Percentiles rank a stretch among this genome's conserved stretches.
Conservation (phyloP, 2,329 filamentous ascomycete species). For the Aspergillus fumigatiaffinis region DNA sequence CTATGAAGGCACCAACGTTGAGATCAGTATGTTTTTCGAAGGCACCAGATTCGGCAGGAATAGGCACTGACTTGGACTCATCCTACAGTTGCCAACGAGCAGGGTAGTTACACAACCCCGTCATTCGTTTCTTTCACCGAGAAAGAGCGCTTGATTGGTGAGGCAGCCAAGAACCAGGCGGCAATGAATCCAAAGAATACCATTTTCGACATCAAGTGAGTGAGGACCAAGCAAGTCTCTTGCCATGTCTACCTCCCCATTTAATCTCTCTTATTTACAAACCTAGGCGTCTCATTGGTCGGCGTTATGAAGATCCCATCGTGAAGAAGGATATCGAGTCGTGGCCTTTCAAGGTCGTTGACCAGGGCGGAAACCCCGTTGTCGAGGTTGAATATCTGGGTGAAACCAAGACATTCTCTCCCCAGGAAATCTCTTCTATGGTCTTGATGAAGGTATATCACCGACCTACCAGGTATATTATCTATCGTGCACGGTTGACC, state of each 20-base stretch:
- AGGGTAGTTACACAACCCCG: slow-evolving; percentile 97
- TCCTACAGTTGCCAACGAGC: slow-evolving; percentile 84
- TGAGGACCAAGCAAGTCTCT: not conserved
- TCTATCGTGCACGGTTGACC: slow-evolving; percentile 17
- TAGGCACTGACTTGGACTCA: slow-evolving; percentile 7
- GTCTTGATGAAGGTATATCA: slow-evolving; percentile 83
- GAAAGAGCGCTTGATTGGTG: slow-evolving; percentile 98
- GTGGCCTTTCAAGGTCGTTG: slow-evolving; percentile 98
- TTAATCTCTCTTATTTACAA: slow-evolving; percentile 7
- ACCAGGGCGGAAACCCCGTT: slow-evolving; percentile 81
- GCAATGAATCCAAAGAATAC: slow-evolving; percentile 99
- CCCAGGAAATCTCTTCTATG: slow-evolving; percentile 99
- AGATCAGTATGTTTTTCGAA: slow-evolving; percentile 70
- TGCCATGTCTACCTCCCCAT: not conserved
- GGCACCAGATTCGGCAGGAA: not conserved
- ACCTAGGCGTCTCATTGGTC: slow-evolving; percentile 88
- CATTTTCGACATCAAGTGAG: slow-evolving; percentile 98
- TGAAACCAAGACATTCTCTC: slow-evolving; percentile 92
- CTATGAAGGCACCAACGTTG: slow-evolving; percentile 99
- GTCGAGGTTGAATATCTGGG: slow-evolving; percentile 95
- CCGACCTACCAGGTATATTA: not conserved
- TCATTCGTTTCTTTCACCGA: slow-evolving; percentile 99
- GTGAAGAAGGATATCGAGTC: slow-evolving; percentile 99
- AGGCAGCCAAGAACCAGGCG: slow-evolving; percentile 99
- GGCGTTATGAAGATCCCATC: slow-evolving; percentile 88